Percentiles rank a stretch among this genome's conserved stretches.
phyloP scores from a whole-genome alignment of 2,329 filamentous ascomycete species.

The Ophiosphaerella korrae region DNA sequence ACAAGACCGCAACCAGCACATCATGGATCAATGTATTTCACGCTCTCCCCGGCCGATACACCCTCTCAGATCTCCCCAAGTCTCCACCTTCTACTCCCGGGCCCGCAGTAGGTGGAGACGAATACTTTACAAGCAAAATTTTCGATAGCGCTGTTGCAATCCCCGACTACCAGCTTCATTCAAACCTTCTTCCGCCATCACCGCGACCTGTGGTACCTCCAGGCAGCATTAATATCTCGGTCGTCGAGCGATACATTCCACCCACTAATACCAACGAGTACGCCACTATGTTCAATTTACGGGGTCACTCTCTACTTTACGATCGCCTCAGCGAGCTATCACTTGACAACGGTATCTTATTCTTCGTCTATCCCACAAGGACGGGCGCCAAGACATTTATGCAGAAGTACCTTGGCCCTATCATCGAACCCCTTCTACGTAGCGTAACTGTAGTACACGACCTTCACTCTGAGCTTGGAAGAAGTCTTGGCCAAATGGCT shows the following conservation, averaged over 20 bases:
- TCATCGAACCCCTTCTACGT: slow-evolving; percentile 65
- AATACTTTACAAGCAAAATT: slow-evolving; percentile 66
- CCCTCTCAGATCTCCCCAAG: slow-evolving; percentile 64
- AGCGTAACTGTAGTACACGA: slow-evolving; percentile 64
- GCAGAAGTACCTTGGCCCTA: slow-evolving; percentile 63
- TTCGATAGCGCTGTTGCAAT: slow-evolving; percentile 67
- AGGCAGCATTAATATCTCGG: slow-evolving; percentile 63
- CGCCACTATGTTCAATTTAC: slow-evolving; percentile 60
- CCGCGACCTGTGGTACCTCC: slow-evolving; percentile 65
- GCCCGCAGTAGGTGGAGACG: slow-evolving; percentile 56
- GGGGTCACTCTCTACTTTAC: slow-evolving; percentile 60
- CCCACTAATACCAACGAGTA: slow-evolving; percentile 65
- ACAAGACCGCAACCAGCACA: slow-evolving; percentile 57
- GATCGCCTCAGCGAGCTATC: slow-evolving; percentile 67
- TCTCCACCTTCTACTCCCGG: slow-evolving; percentile 67
- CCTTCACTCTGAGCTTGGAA: slow-evolving; percentile 62
- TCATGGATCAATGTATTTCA: slow-evolving; percentile 69
- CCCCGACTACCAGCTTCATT: slow-evolving; percentile 62
- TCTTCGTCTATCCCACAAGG: slow-evolving; percentile 67
- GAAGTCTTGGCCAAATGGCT: slow-evolving; percentile 59
- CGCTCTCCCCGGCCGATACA: slow-evolving; percentile 66
- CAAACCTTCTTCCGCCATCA: slow-evolving; percentile 55
- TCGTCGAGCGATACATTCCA: slow-evolving; percentile 70
- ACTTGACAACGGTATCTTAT: slow-evolving; percentile 59
- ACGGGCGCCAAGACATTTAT: slow-evolving; percentile 64